Evolutionary conservation across 129 eudicot genomes (phyloP), one percentile per base, ranked within the genome.

Genomic region (Dittrichia graveolens): DNA sequence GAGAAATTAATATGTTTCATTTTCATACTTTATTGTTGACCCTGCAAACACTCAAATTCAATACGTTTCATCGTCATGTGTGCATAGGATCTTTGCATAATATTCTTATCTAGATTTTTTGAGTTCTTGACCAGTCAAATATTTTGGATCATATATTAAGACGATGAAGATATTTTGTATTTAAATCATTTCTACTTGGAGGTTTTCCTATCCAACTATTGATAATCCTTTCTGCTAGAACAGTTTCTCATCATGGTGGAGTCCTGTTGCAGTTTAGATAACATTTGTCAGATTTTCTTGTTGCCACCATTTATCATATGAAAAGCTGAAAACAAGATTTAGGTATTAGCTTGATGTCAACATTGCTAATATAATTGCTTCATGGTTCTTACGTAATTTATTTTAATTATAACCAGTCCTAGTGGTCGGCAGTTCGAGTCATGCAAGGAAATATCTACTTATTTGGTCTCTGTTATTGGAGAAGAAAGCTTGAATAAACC

Each of bases 361-460:
- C 8, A 0, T 10, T 64, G 24, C 14, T 47, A 47, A 61, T 44
- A 12, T 52, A 16, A 34, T 67, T 35, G 10, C 59, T 59, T 47
- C 77, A 24, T 60, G 44, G 11, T 37, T 83, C 72, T 73, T 46
- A 71, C 77, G 42, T 18, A 5, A 50, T 45, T 52, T 61, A 61
- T 48, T 42, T 70, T 78, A 71, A 77, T 77, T 37, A 72, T 80
- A 54, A 40, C 71, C 91, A 94, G 98, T 83, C 98, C 98, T 70
- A 82, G 82, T 76, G 98, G 97, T 68, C 85, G 81, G 58, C 88
- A 94, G 77, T 94, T 94, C 58, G 85, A 67, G 64, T 83, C 97
- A 47, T 94, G 95, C 85, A 90, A 88, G 80, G 98, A 86, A 45
- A 85, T 88, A 67, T 81, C 98, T 57, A 65, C 87, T 31, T 94